Conservation (phyloP, 225 moss, liverwort and hornwort genomes). For the Thuidium tamariscinum region DNA sequence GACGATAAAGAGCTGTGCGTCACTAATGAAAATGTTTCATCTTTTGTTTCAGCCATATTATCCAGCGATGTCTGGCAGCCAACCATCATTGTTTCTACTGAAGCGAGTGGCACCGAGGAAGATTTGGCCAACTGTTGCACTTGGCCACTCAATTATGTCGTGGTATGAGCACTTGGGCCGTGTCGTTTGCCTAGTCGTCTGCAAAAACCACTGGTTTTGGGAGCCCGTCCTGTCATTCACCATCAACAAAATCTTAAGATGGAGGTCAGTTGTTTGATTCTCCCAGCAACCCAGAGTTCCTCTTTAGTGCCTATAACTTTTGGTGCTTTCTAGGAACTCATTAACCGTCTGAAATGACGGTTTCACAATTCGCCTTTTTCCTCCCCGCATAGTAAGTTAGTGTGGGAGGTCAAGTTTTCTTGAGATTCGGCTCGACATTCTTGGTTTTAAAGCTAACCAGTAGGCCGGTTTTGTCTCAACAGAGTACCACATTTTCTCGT, state of each 20-base stretch:
- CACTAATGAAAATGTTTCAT: neutral
- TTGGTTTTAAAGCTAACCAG: neutral
- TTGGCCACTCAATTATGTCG: slow-evolving; percentile 73
- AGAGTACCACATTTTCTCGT: slow-evolving; percentile 48
- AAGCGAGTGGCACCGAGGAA: slow-evolving; percentile 45
- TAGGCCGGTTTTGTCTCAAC: neutral
- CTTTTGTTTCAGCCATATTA: slow-evolving; percentile 52
- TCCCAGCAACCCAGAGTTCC: neutral
- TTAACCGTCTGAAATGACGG: neutral
- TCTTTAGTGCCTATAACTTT: neutral
- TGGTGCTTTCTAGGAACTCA: neutral
- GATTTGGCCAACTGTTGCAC: slow-evolving; percentile 52
- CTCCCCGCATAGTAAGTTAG: neutral
- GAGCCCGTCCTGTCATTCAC: slow-evolving; percentile 47
- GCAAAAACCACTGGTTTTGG: slow-evolving; percentile 79
- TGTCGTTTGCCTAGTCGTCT: slow-evolving; percentile 61
- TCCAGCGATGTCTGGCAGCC: slow-evolving; percentile 25
- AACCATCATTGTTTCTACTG: slow-evolving; percentile 32
- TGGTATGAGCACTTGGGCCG: slow-evolving; percentile 96
- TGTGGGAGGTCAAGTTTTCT: neutral
- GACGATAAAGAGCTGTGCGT: neutral
- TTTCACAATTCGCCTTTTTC: neutral
- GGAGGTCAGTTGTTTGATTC: slow-evolving; percentile 16
- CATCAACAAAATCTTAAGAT: slow-evolving; percentile 33
- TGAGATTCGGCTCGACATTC: neutral